Percentiles rank a stretch among this genome's conserved stretches.
Conservation (phyloP, 768 basidiomycete genomes). For the Collybia sordida region DNA sequence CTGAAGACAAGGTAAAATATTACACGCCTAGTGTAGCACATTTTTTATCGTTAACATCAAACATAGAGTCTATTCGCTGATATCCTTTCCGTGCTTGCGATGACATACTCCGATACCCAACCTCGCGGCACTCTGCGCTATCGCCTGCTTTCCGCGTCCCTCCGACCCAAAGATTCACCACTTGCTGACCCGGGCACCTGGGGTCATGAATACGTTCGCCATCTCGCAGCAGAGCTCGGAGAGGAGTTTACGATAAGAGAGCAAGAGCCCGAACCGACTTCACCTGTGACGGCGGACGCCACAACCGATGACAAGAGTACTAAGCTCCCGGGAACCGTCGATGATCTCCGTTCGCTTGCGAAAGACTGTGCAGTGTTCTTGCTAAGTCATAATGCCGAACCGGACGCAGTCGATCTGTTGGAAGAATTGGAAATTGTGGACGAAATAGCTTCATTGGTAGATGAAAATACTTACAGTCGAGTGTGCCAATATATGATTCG, state of each 20-base stretch:
- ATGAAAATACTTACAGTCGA: slow-evolving; percentile 82
- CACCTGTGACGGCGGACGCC: slow-evolving; percentile 24
- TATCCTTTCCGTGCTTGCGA: slow-evolving; percentile 95
- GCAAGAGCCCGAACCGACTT: slow-evolving; percentile 30
- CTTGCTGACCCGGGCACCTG: slow-evolving; percentile 91
- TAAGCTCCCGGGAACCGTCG: slow-evolving; percentile 57
- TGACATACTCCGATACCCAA: slow-evolving; percentile 99
- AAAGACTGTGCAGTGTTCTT: slow-evolving; percentile 88
- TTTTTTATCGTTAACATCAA: slow-evolving; percentile 5
- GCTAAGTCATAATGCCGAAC: slow-evolving; percentile 92
- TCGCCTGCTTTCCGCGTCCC: slow-evolving; percentile 77
- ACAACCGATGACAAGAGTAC: slow-evolving; percentile 26
- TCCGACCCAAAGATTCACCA: slow-evolving; percentile 62
- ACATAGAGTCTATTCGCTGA: slow-evolving; percentile 91
- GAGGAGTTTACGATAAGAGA: slow-evolving; percentile 85
- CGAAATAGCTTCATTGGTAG: slow-evolving; percentile 74
- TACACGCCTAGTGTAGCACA: not conserved
- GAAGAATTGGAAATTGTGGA: slow-evolving; percentile 91
- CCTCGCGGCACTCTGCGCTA: slow-evolving; percentile 94
- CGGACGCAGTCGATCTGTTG: slow-evolving; percentile 94
- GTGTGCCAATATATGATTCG: slow-evolving; percentile 97
- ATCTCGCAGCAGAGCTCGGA: slow-evolving; percentile 93
- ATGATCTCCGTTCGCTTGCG: slow-evolving; percentile 76
- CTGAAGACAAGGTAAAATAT: slow-evolving; percentile 67
- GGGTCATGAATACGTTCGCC: slow-evolving; percentile 99